These are phyloP conservation scores for Gelatoporia subvermispora DNA, from an alignment of 768 basidiomycete genomes.

Conservation along the genomic window DNA sequence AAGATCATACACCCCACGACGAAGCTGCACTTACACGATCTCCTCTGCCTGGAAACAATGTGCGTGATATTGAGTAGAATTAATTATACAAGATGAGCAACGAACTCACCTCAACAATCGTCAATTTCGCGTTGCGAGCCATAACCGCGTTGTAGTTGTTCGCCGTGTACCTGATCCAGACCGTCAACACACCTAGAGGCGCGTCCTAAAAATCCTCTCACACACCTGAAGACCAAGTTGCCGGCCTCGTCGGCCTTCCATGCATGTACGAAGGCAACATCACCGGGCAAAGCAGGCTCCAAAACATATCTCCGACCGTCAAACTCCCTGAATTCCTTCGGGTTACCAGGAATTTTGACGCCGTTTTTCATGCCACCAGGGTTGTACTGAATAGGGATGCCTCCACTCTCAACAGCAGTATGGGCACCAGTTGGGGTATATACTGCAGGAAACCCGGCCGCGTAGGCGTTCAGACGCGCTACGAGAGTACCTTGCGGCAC, in stretches of 20 bases:
- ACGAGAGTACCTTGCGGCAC: constrained; percentile 90
- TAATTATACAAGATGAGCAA: neutral
- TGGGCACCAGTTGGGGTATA: constrained; percentile 89
- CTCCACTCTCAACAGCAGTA: constrained; percentile 73
- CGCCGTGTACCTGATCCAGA: constrained; percentile 57
- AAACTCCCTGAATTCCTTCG: constrained; percentile 70
- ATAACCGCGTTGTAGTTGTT: constrained; percentile 84
- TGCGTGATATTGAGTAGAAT: neutral
- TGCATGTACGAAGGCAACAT: constrained; percentile 79
- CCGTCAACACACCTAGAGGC: too few species aligned
- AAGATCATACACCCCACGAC: neutral
- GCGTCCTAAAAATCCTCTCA: too few species aligned
- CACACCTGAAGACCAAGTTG: constrained; percentile 80
- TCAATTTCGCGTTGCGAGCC: constrained; percentile 83
- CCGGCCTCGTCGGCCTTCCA: constrained; percentile 91
- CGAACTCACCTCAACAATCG: constrained; percentile 69
- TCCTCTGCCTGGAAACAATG: constrained; percentile 12
- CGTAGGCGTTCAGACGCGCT: constrained; percentile 82
- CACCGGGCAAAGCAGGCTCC: constrained; percentile 76
- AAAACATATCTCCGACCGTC: constrained; percentile 72
- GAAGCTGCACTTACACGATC: constrained; percentile 20
- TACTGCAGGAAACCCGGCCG: constrained; percentile 88
- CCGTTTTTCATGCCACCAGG: constrained; percentile 63
- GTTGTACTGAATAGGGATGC: constrained; percentile 74
- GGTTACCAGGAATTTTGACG: constrained; percentile 63